Percentiles rank a stretch among this genome's conserved stretches.
phyloP scores from a whole-genome alignment of 352 stramenopile species.

The Peronospora destructor region DNA sequence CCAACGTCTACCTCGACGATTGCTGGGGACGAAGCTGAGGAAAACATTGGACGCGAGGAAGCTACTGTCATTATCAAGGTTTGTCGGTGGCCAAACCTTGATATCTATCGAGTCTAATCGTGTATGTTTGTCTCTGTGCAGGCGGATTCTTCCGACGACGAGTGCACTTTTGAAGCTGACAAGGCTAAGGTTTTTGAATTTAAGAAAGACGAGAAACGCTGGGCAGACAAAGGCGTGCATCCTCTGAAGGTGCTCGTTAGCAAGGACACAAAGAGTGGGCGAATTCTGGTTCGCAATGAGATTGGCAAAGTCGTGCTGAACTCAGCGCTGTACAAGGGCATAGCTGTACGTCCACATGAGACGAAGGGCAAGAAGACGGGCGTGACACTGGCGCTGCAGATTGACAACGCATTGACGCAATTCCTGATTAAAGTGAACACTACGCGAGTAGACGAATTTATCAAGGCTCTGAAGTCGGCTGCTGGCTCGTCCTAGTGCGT shows the following conservation, averaged over 20 bases:
- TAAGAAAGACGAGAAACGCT: constrained; percentile 84
- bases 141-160: constrained; percentile 62
- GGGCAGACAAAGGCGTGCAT: constrained; percentile 80
- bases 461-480: constrained; percentile 42
- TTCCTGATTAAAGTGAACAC: constrained; percentile 75
- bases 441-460: constrained; percentile 56
- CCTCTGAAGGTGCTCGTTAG: constrained; percentile 73
- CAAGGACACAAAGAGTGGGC: constrained; percentile 59
- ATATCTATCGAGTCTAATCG: neutral
- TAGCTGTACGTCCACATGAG: constrained; percentile 54
- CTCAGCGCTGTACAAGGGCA: constrained; percentile 70
- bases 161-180: constrained; percentile 65
- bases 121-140: constrained; percentile 13
- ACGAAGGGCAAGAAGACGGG: constrained; percentile 75
- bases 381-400: constrained; percentile 57
- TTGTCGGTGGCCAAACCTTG: constrained; percentile 2
- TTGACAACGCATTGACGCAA: constrained; percentile 46
- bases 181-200: constrained; percentile 82
- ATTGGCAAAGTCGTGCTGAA: constrained; percentile 87
- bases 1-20: constrained; percentile 17
- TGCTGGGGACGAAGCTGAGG: constrained; percentile 58
- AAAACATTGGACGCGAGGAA: constrained; percentile 76
- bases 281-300: constrained; percentile 75
- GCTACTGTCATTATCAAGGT: constrained; percentile 86
- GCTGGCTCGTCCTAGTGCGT: constrained; percentile 16